Conservation (phyloP, 768 basidiomycete species). For the Suillus hirtellus region DNA sequence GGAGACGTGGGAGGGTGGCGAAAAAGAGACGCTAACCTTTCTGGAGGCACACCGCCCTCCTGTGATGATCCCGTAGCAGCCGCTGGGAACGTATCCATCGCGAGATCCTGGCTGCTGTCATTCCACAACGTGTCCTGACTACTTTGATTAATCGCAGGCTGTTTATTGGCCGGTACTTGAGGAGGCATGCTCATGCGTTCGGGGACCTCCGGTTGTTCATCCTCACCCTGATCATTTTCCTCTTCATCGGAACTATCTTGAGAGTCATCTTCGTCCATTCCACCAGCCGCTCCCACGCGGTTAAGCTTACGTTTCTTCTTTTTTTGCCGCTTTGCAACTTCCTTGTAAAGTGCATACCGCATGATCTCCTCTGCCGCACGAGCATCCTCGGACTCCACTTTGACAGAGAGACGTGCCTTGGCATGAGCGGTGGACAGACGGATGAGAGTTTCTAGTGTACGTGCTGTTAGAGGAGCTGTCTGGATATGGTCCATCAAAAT, state of each 20-base stretch:
- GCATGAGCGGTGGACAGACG: slow-evolving; percentile 98
- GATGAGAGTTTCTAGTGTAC: slow-evolving; percentile 97
- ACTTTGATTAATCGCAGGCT: slow-evolving; percentile 28
- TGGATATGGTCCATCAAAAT: slow-evolving; percentile 34
- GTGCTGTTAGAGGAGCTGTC: slow-evolving; percentile 97
- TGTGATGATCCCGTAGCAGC: slow-evolving; percentile 35
- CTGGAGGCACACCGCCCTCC: slow-evolving; percentile 49
- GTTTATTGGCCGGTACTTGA: slow-evolving; percentile 24
- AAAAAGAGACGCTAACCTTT: slow-evolving; percentile 51
- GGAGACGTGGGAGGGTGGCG: slow-evolving; percentile 6
- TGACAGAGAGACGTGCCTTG: slow-evolving; percentile 85
- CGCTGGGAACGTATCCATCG: slow-evolving; percentile 53
- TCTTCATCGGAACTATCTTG: slow-evolving; percentile 40
- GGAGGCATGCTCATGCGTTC: slow-evolving; percentile 55
- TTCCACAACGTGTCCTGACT: slow-evolving; percentile 64
- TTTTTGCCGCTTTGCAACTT: slow-evolving; percentile 75
- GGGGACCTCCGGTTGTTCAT: slow-evolving; percentile 27
- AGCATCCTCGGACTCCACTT: slow-evolving; percentile 85
- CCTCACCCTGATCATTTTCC: slow-evolving; percentile 49
- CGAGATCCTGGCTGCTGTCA: slow-evolving; percentile 64
- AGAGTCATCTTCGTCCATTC: slow-evolving; percentile 52
- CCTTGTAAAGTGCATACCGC: slow-evolving; percentile 96
- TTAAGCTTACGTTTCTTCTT: slow-evolving; percentile 88
- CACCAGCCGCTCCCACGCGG: slow-evolving; percentile 55
- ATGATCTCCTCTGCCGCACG: slow-evolving; percentile 91